Evolutionary conservation across 495 filamentous ascomycete species (phyloP).

Genomic region (Pseudevernia furfuracea): DNA sequence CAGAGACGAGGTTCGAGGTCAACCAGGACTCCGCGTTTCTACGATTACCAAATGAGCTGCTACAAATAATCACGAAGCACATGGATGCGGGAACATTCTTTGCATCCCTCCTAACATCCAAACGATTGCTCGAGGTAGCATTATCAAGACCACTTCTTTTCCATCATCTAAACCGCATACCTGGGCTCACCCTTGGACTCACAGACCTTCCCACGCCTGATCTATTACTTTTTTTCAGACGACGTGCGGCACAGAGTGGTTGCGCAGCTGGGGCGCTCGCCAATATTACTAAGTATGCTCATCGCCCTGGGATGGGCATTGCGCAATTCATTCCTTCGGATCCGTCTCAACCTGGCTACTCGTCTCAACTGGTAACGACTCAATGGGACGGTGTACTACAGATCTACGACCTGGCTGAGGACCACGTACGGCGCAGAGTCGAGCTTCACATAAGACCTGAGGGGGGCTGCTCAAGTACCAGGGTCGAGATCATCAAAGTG

Average conservation of each 20-base stretch:
- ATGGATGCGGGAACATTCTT: conserved; percentile 24
- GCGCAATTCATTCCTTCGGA: conserved; percentile 12
- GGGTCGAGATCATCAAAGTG: conserved; percentile 21
- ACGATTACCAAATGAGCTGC: conserved; percentile 20
- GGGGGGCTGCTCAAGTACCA: conserved; percentile 3
- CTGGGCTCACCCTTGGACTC: conserved; percentile 22
- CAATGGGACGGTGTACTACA: conserved; percentile 16
- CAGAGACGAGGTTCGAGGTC: background rate
- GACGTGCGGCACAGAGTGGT: conserved; percentile 18
- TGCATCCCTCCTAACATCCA: conserved; percentile 24
- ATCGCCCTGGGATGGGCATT: conserved; percentile 9
- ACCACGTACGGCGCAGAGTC: conserved; percentile 20
- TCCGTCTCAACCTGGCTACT: conserved; percentile 5
- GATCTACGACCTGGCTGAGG: conserved; percentile 19
- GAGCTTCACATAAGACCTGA: conserved; percentile 18
- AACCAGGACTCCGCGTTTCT: conserved; percentile 11
- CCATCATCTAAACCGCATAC: conserved; percentile 18
- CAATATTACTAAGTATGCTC: conserved; percentile 16
- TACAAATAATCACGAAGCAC: conserved; percentile 23
- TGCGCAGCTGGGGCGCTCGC: conserved; percentile 23
- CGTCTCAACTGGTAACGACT: conserved; percentile 16
- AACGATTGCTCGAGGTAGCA: conserved; percentile 17
- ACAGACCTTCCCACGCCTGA: conserved; percentile 17
- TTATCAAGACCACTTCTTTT: conserved; percentile 15
- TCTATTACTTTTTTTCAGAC: conserved; percentile 15